Evolutionary conservation across 176 grass and related monocot genomes (phyloP).

Genomic region (Metroxylon sagu): DNA sequence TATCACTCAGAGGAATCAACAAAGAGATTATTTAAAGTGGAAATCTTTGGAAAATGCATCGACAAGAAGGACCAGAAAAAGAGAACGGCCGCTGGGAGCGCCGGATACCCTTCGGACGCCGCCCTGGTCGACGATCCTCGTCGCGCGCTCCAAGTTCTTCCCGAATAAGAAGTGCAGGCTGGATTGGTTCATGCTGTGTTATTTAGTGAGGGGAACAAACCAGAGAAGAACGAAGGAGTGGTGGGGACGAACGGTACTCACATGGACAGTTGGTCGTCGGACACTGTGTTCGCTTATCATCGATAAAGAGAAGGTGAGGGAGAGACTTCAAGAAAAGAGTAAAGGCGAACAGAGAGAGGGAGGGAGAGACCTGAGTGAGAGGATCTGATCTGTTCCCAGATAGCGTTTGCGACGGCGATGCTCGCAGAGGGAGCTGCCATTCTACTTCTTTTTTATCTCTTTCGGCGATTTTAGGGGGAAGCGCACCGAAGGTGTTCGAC

Average conservation of each 20-base stretch:
- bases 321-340: background rate
- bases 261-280: conserved; percentile 77
- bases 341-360: no score
- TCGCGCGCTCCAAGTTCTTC: conserved; percentile 15
- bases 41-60: background rate
- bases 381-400: conserved; percentile 70
- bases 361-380: conserved; percentile 22
- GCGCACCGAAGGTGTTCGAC: no score
- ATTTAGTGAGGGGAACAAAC: background rate
- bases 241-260: conserved; percentile 16
- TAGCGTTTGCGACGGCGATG: conserved; percentile 37
- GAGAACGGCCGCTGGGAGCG: conserved; percentile 56
- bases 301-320: background rate
- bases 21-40: background rate
- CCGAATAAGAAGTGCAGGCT: conserved; percentile 35
- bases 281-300: conserved; percentile 7
- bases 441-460: no score
- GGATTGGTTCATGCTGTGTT: background rate
- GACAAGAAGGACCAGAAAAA: conserved; percentile 52
- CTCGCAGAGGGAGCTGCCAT: conserved; percentile 12
- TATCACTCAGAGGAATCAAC: background rate
- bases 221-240: background rate
- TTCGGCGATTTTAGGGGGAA: no score
- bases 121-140: conserved; percentile 78
- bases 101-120: conserved; percentile 61